A percentile compares a stretch with the other conserved stretches of the same genome.
Conservation (phyloP, 192 early-diverging fungal genomes). For the Dissophora ornata region DNA sequence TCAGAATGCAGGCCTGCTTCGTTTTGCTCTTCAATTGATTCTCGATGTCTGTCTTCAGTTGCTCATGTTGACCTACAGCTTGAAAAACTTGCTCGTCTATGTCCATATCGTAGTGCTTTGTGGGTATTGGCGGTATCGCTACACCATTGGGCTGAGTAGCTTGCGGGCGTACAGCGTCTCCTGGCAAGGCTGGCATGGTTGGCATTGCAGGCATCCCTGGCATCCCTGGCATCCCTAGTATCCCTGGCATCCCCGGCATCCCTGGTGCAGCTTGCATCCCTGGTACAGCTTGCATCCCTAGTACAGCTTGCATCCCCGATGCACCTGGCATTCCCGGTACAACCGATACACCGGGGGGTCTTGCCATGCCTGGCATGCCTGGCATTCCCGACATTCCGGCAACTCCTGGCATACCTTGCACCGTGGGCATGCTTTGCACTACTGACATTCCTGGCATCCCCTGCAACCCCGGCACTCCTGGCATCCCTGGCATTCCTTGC, state of each 20-base stretch:
- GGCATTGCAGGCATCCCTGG: slow-evolving; percentile 6
- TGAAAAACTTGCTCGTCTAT: slow-evolving; percentile 45
- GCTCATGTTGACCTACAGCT: slow-evolving; percentile 11
- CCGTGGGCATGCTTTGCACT: neutral
- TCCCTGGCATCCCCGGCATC: no score
- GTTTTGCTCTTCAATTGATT: no score
- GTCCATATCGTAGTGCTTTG: slow-evolving; percentile 24
- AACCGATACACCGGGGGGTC: neutral
- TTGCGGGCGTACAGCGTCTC: slow-evolving; percentile 4
- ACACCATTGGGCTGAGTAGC: neutral
- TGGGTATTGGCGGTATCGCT: neutral
- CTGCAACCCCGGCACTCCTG: neutral
- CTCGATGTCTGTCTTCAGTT: no score
- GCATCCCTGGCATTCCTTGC: slow-evolving; percentile 8
- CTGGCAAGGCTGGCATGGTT: neutral
- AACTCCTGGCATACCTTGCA: neutral
- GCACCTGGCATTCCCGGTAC: neutral
- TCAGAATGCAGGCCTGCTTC: no score
- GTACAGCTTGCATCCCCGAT: neutral
- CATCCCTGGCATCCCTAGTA: neutral
- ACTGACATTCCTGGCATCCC: neutral
- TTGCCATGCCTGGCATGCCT: neutral
- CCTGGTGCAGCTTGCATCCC: neutral
- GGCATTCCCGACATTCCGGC: no score
- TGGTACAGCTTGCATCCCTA: neutral